Conservation (phyloP, 2,329 filamentous ascomycete genomes). For the Colletotrichum navitas region DNA sequence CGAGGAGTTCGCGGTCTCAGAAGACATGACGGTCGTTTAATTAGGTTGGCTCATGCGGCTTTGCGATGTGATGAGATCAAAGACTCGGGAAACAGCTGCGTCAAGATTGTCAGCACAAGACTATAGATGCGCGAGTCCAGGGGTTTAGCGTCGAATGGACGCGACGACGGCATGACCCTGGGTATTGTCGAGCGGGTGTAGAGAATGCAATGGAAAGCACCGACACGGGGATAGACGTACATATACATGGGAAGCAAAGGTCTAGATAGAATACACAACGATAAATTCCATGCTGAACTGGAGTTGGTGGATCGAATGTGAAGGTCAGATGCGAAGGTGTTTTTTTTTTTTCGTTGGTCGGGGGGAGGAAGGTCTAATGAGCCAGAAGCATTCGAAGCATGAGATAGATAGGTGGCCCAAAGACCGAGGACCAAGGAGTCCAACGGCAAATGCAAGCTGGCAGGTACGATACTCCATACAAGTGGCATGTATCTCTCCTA, state of each 20-base stretch:
- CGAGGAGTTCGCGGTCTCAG: constrained; percentile 52
- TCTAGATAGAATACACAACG: constrained; percentile 37
- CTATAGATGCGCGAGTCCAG: constrained; percentile 24
- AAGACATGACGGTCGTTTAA: constrained; percentile 52
- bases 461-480: constrained; percentile 32
- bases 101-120: constrained; percentile 47
- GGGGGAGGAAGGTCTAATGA: constrained; percentile 31
- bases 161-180: constrained; percentile 19
- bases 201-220: neutral
- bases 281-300: constrained; percentile 37
- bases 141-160: constrained; percentile 32
- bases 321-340: constrained; percentile 23
- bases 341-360: constrained; percentile 11
- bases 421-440: neutral
- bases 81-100: constrained; percentile 45
- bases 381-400: constrained; percentile 16
- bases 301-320: constrained; percentile 28
- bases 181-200: neutral
- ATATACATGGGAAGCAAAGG: constrained; percentile 39
- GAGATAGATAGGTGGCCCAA: constrained; percentile 22
- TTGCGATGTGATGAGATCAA: constrained; percentile 31
- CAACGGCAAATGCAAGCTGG: constrained; percentile 40
- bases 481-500: constrained; percentile 24
- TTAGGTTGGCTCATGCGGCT: constrained; percentile 39
- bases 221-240: constrained; percentile 26